These are phyloP conservation scores for Globisporangium echinulatum DNA, from an alignment of 352 stramenopile species.

Conservation along the genomic window DNA sequence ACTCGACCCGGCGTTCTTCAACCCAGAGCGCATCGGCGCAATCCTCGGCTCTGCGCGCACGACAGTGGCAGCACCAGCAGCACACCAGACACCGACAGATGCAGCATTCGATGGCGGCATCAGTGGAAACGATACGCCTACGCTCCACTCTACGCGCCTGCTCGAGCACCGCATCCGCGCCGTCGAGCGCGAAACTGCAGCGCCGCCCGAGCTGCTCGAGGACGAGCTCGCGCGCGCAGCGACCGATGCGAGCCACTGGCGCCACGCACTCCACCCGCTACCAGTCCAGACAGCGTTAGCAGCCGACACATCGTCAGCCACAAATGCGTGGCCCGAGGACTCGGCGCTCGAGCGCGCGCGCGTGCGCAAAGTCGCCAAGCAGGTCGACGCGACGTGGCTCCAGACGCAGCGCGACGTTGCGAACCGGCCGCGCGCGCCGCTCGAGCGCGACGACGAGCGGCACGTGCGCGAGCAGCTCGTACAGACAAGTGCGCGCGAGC, in stretches of 20 bases:
- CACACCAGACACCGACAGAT: background rate
- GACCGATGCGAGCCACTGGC: constrained; percentile 36
- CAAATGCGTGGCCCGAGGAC: constrained; percentile 2
- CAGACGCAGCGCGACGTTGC: constrained; percentile 39
- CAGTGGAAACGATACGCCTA: constrained; percentile 3
- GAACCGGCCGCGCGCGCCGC: constrained; percentile 36
- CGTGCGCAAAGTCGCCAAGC: constrained; percentile 55
- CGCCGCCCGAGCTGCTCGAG: constrained; percentile 18
- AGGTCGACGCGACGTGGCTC: constrained; percentile 59
- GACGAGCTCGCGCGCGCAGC: constrained; percentile 37
- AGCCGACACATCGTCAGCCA: constrained; percentile 8
- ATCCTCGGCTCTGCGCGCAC: constrained; percentile 16
- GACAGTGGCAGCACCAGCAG: background rate
- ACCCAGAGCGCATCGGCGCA: constrained; percentile 28
- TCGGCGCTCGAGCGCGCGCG: constrained; percentile 37
- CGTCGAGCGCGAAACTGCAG: constrained; percentile 5
- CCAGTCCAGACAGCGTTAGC: background rate
- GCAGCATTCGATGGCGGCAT: background rate
- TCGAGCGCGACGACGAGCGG: constrained; percentile 43
- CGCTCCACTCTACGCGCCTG: constrained; percentile 31
- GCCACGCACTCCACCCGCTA: constrained; percentile 14
- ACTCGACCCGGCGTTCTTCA: constrained; percentile 52
- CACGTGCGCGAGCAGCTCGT: constrained; percentile 43
- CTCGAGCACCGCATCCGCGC: constrained; percentile 28
- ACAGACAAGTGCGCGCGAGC: constrained; percentile 21